Evolutionary conservation across 305 asterid genomes (phyloP).

Genomic region (Fraxinus dipetala): DNA sequence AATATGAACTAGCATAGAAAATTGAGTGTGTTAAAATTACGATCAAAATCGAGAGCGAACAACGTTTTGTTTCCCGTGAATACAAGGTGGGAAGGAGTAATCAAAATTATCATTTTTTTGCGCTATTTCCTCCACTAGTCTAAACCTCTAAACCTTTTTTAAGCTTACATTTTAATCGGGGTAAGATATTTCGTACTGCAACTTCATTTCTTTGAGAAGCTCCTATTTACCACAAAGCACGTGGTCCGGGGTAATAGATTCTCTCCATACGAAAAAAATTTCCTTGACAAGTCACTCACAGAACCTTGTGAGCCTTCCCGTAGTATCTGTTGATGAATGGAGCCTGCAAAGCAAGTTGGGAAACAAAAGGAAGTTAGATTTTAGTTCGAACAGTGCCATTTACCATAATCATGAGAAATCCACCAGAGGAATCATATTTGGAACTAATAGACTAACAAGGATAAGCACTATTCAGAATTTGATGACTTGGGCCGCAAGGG

Average conservation of each 20-base stretch:
- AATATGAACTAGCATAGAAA: neutral
- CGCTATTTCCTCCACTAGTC: too few relatives aligned
- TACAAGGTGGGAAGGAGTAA: too few relatives aligned
- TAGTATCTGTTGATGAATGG: conserved; percentile 74
- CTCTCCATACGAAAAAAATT: neutral
- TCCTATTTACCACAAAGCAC: neutral
- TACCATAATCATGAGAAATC: neutral
- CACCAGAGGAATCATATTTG: neutral
- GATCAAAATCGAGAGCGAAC: too few relatives aligned
- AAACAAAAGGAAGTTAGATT: conserved; percentile 7
- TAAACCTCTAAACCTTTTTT: too few relatives aligned
- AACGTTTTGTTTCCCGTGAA: too few relatives aligned
- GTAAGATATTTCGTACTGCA: neutral
- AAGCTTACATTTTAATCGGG: too few relatives aligned
- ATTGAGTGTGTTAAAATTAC: neutral
- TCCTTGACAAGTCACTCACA: conserved; percentile 18
- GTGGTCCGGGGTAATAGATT: neutral
- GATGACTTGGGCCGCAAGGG: neutral
- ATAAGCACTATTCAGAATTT: neutral
- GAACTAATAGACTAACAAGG: neutral
- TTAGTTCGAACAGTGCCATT: neutral
- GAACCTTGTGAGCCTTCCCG: conserved; percentile 62
- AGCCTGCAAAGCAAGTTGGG: conserved; percentile 41
- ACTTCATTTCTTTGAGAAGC: neutral
- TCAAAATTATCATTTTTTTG: too few relatives aligned